phyloP scores from a whole-genome alignment of 306 rosid species.

The Medicago truncatula region MtrunA17r5.0-ANR NC_053044.1:8182001-8182500 shows the following conservation, averaged over 20 bases:
- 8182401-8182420: neutral
- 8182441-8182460: neutral
- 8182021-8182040: no score
- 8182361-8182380: slow-evolving; percentile 25
- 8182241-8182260: slow-evolving; percentile 85
- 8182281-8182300: slow-evolving; percentile 81
- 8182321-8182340: slow-evolving; percentile 97
- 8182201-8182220: slow-evolving; percentile 53
- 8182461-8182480: neutral
- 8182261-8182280: slow-evolving; percentile 73
- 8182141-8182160: neutral
- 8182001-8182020: neutral
- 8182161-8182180: slow-evolving; percentile 17
- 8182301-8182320: slow-evolving; percentile 75
- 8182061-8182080: no score
- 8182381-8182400: slow-evolving; percentile 12
- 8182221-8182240: slow-evolving; percentile 46
- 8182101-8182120: no score
- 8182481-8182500: neutral
- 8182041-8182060: no score
- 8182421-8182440: no score
- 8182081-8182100: no score
- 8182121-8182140: neutral
- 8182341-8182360: slow-evolving; percentile 80
- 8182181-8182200: slow-evolving; percentile 21